Evolutionary conservation across 768 basidiomycete species (phyloP), one percentile per base, ranked within the genome.

Genomic region (Trametes cinnabarina): DNA sequence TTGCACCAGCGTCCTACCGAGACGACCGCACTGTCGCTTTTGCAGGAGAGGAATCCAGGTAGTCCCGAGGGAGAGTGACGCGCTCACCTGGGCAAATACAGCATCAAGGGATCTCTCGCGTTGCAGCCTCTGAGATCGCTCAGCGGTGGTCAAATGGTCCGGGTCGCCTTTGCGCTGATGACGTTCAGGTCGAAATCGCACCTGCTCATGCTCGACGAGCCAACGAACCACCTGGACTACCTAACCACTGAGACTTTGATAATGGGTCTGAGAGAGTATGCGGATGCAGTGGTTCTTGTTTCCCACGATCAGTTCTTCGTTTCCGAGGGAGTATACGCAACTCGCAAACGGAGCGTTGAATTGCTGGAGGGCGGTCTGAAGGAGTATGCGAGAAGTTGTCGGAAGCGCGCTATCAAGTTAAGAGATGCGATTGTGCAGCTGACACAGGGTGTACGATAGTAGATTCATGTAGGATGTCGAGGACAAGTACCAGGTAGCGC

Each of bases 121-220:
- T 19, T 57, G 11, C 60, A 61, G 30, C 55, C 60, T 25, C 26
- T 61, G 35, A 94, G 92, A 74, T 96, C 98, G 70, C 98, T 98
- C 94, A 89, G 86, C 67, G 96, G 96, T 82, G 96, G 96, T 66
- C 98, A 96, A 96, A 83, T 96, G 55, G 98, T 98, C 94, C 86
- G 96, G 69, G 96, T 98, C 48, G 90, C 96, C 14, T 88, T 98
- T 37, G 96, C 96, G 26, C 82, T 61, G 9, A 57, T 94, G 47
- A 96, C 96, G 1, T 81, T 98, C 40, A 97, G 97, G 72, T 76
- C 98, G 72, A 96, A 94, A 73, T 97, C 97, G 6, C 97, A 99
- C 77, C 75, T 99, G 22, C 81, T 98, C 25, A 78, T 99, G 34
- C 85, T 99, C 62, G 97, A 98, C 70, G 93, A 96, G 74, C 88